Base-by-base conservation (phyloP, 192 early-diverging fungal species). In the Coemansia sp. region DNA sequence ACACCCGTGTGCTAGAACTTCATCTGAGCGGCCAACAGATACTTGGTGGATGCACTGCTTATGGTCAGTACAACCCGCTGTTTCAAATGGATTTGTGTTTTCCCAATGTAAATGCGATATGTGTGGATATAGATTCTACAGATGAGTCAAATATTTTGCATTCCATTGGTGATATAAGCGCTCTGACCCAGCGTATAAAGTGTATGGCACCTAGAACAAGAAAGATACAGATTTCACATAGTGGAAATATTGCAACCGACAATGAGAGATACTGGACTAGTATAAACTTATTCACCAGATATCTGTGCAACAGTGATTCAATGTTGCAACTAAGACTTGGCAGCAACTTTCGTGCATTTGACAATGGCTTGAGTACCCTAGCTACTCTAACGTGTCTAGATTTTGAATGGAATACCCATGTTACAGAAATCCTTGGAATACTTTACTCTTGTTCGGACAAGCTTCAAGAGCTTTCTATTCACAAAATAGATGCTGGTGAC, bases 391-490 rank as follows among this genome's bases (percentile, higher is more conserved):
- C 22, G 1, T 56, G 22, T 6, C 36, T 56, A 26, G 36, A 37
- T 37, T 56, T 56, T 56, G 54, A 36, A 56, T 56, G 54, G 54
- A 56, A 22, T 36, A 26, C 11, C 6, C 21, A 56, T 8, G 54
- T 12, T 56, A 26, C 22, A 3, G 26, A 36, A 5, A 56, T 36
- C 8, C 26, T 56, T 56, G 36, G 21, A 26, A 56, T 36, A 56
- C 54, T 56, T 4, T 26, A 56, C 21, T 4, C 26, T 15, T 56
- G 26, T 56, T 49, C 47, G 15, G 47, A 49, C 16, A 56, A 19
- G 54, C 54, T 56, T 37, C 54, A 56, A 15, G 54, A 56, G 32
- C 7, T 56, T 26, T 6, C 16, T 18, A 56, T 56, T 22, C 54
- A 56, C 13, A 18, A 26, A 10, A 56, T 56, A 36, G 26, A 56